Conservation (phyloP, 208 protist genomes). For the Angomonas ambiguus region DNA sequence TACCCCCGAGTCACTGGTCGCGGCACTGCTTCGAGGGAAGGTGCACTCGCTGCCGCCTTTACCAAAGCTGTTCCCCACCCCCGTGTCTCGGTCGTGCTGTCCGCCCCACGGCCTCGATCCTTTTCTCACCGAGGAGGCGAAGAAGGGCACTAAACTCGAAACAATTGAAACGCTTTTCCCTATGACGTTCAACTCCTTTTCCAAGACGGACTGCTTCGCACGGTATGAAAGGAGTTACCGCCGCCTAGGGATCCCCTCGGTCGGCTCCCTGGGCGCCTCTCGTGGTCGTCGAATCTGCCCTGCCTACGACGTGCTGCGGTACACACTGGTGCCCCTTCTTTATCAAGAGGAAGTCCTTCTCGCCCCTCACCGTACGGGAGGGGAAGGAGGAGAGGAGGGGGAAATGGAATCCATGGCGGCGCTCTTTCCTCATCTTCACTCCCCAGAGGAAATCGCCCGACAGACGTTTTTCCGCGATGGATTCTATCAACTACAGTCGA, state of each 20-base stretch:
- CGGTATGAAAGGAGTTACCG: background rate
- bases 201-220: background rate
- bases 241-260: background rate
- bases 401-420: background rate
- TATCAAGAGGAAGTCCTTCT: background rate
- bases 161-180: background rate
- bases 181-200: background rate
- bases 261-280: background rate
- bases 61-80: slow-evolving; percentile 27
- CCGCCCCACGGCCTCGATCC: background rate
- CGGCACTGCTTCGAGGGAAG: background rate
- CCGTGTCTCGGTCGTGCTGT: slow-evolving; percentile 19
- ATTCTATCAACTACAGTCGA: background rate
- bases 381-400: background rate
- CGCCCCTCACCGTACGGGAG: no score
- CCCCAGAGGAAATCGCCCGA: background rate
- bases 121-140: background rate
- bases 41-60: slow-evolving; percentile 33
- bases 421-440: background rate
- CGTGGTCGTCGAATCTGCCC: background rate
- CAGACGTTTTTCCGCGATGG: background rate
- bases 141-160: background rate
- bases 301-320: background rate
- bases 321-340: background rate
- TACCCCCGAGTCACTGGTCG: no score